Conservation (phyloP, 2,329 filamentous ascomycete genomes). For the Trichoderma koningii region DNA sequence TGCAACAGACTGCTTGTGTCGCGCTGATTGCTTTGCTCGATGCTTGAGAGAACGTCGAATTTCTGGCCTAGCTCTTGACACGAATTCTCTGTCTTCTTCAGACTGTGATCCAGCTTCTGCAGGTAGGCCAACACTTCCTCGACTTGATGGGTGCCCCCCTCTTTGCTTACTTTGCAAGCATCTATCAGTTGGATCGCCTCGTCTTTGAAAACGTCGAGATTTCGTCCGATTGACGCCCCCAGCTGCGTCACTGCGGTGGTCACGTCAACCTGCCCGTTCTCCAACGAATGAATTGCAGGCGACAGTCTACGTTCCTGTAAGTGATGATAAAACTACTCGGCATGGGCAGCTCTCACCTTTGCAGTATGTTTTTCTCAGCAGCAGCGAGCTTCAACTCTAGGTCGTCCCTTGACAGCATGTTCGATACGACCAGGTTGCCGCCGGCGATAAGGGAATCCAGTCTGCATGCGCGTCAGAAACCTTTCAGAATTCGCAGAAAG, state of each 20-base stretch:
- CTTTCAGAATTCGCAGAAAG: background rate
- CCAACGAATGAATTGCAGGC: background rate
- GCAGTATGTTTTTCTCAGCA: slow-evolving; percentile 9
- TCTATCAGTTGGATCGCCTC: slow-evolving; percentile 11
- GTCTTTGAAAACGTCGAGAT: slow-evolving; percentile 9
- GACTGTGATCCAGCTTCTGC: background rate
- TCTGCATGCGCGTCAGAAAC: background rate
- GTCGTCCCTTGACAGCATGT: slow-evolving; percentile 9
- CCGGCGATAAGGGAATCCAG: slow-evolving; percentile 16
- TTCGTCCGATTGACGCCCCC: background rate
- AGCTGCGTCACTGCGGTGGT: slow-evolving; percentile 9
- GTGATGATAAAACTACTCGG: background rate
- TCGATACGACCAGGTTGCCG: background rate
- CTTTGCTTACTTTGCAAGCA: background rate
- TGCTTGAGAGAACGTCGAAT: slow-evolving; percentile 26
- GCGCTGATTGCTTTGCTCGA: slow-evolving; percentile 22
- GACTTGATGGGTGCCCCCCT: background rate
- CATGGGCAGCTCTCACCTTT: slow-evolving; percentile 2
- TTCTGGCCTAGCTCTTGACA: slow-evolving; percentile 30
- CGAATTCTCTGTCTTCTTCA: slow-evolving; percentile 24
- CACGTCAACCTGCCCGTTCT: background rate
- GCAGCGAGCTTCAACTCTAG: slow-evolving; percentile 11
- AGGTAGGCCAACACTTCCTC: background rate
- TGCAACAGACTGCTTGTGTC: slow-evolving; percentile 24
- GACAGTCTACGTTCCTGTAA: slow-evolving; percentile 13